Base-by-base conservation (phyloP, 164 flowering plant genomes). In the Piper longum region DNA sequence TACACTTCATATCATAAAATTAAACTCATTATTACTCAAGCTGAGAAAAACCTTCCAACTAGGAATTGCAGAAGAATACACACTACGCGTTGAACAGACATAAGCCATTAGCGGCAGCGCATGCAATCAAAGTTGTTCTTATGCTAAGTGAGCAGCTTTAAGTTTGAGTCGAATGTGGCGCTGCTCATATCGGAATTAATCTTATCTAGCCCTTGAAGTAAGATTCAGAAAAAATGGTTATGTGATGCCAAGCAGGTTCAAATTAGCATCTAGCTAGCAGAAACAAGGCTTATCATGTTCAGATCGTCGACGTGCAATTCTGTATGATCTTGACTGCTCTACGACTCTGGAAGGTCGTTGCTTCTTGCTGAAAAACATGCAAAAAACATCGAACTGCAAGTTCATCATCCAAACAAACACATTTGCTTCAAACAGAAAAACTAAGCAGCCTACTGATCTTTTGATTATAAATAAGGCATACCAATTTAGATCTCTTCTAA, bases 81-180 rank as follows among this genome's bases (percentile, higher is more conserved):
- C n/a, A 68, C 70, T 80, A 84, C 14, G 88, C 83, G 65, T 78
- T 67, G 62, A 78, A 82, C 74, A 87, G 60, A 69, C 74, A 78
- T 79, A 89, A 64, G 74, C 89, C 82, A 73, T 74, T 84, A 57
- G 81, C 84, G 18, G 81, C 70, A 60, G 85, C 87, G 69, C 87
- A 82, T 43, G 93, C 96, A 67, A 87, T 83, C 67, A 83, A 63
- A 70, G 73, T 79, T 7, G 73, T 43, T 16, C 68, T 72, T 36
- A 89, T 18, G 91, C 88, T 63, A 89, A 59, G 76, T 80, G 85
- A 48, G 52, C 52, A 48, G 52, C 52, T 45, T 45, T 45, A 14
- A 48, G 52, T 48, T 48, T 14, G 14, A 9, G 52, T 48, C 52
- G 52, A 12, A 2, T 12, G 52, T 1, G 12, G 14, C 12, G 14